Evolutionary conservation across 805 yeast genomes (phyloP).

Genomic region (Yamadazyma philogaea): DNA sequence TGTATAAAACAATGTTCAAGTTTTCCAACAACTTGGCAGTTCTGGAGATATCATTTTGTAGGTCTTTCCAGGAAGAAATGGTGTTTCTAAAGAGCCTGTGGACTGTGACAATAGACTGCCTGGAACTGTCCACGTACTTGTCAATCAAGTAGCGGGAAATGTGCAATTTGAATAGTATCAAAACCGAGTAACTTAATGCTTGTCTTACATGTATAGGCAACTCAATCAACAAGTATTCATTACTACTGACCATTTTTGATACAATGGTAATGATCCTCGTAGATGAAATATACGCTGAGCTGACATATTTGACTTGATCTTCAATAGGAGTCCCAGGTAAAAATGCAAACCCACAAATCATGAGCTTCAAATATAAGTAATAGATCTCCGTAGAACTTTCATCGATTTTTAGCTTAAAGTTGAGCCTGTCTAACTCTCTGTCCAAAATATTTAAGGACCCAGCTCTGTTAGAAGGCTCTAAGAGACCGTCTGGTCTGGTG

Average conservation of each 20-base stretch:
- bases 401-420: constrained; percentile 62
- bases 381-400: constrained; percentile 69
- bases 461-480: constrained; percentile 80
- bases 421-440: constrained; percentile 71
- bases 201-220: constrained; percentile 85
- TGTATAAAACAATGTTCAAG: constrained; percentile 78
- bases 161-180: constrained; percentile 76
- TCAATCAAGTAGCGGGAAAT: constrained; percentile 70
- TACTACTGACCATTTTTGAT: constrained; percentile 56
- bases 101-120: constrained; percentile 91
- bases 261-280: constrained; percentile 79
- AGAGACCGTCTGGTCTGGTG: constrained; percentile 80
- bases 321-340: constrained; percentile 85
- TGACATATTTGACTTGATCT: constrained; percentile 81
- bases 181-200: constrained; percentile 76
- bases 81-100: constrained; percentile 86
- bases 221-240: constrained; percentile 69
- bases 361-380: constrained; percentile 71
- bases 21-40: constrained; percentile 90
- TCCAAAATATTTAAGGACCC: constrained; percentile 75
- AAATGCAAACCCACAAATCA: constrained; percentile 86
- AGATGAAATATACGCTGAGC: constrained; percentile 74
- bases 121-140: constrained; percentile 78
- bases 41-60: constrained; percentile 85
- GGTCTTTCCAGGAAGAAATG: constrained; percentile 85